Conservation (phyloP, 2,329 filamentous ascomycete species). For the Alternaria angustiovoidea region DNA sequence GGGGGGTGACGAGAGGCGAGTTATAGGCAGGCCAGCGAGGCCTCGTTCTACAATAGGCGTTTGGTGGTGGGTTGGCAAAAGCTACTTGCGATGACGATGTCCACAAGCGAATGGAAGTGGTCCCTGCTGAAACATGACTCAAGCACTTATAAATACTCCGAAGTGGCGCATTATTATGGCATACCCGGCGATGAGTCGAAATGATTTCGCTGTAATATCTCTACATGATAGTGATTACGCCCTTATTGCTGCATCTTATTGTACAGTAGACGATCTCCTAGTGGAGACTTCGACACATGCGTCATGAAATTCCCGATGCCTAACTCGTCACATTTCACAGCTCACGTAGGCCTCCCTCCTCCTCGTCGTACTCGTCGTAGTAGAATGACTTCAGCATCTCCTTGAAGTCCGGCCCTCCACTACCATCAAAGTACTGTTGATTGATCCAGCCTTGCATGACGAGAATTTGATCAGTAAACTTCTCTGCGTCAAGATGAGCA, state of each 20-base stretch:
- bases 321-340: conserved; percentile 14
- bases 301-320: neutral
- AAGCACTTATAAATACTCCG: conserved; percentile 15
- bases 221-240: neutral
- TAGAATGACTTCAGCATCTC: conserved; percentile 58
- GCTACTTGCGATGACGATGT: conserved; percentile 33
- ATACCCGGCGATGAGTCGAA: conserved; percentile 33
- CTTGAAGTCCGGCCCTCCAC: conserved; percentile 50
- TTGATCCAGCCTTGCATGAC: conserved; percentile 57
- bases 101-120: conserved; percentile 38
- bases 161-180: conserved; percentile 13
- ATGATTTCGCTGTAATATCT: conserved; percentile 16
- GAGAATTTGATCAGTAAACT: conserved; percentile 56
- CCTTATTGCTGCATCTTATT: neutral
- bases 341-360: conserved; percentile 60
- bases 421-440: conserved; percentile 46
- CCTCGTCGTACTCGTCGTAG: conserved; percentile 62
- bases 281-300: neutral
- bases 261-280: neutral
- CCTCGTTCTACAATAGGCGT: conserved; percentile 27
- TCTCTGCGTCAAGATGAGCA: conserved; percentile 44
- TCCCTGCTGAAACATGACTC: conserved; percentile 19
- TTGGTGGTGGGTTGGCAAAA: conserved; percentile 27
- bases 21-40: conserved; percentile 23
- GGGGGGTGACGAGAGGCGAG: neutral